These are phyloP conservation scores for Candida insectorum DNA, from an alignment of 805 yeast species.

Conservation along the genomic window DNA sequence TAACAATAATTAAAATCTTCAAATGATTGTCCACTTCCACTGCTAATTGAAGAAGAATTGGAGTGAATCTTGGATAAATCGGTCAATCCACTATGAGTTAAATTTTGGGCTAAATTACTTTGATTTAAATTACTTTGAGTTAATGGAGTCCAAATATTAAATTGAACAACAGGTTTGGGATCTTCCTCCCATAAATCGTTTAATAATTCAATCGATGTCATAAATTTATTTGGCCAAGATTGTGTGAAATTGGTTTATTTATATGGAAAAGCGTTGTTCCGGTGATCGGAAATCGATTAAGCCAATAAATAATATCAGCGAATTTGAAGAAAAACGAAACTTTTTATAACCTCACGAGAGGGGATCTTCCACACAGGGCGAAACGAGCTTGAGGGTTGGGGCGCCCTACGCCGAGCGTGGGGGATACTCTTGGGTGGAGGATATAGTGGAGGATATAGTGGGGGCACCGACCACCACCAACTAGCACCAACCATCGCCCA, in stretches of 20 bases:
- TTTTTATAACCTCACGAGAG: too few relatives aligned
- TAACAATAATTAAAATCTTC: slow-evolving; percentile 1
- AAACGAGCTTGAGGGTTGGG: too few relatives aligned
- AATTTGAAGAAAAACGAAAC: too few relatives aligned
- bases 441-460: too few relatives aligned
- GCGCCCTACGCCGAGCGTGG: too few relatives aligned
- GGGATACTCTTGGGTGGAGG: too few relatives aligned
- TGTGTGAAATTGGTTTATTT: background rate
- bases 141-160: background rate
- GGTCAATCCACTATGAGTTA: background rate
- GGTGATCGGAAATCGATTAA: slow-evolving; percentile 8
- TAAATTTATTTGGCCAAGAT: background rate
- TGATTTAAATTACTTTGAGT: too few relatives aligned
- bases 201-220: slow-evolving; percentile 8
- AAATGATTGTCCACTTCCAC: too few relatives aligned
- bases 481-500: too few relatives aligned
- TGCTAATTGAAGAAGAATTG: background rate
- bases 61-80: background rate
- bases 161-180: background rate
- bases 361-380: too few relatives aligned
- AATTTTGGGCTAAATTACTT: background rate
- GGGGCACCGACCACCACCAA: too few relatives aligned
- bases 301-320: slow-evolving; percentile 3
- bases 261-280: slow-evolving; percentile 6
- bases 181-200: slow-evolving; percentile 6